Evolutionary conservation across 441 rosid species (phyloP), one percentile per base, ranked within the genome.

Genomic region (Croton laevigatus): DNA sequence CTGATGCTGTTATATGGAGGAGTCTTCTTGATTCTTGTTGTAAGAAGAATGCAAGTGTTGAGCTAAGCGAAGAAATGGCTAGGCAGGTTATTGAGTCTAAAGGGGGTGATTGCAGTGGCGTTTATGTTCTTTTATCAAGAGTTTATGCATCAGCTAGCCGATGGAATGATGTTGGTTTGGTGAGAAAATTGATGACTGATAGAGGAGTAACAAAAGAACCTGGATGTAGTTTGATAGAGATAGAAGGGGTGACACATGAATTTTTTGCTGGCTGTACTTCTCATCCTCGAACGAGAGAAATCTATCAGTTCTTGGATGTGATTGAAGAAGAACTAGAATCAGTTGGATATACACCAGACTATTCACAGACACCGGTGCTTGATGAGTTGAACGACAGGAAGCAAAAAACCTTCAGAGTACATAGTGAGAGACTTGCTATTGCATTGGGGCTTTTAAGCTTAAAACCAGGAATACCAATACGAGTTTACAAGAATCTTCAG

Each of bases 341-440:
- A 2, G 65, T 38, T 6, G 93, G 93, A 16, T 88, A 89, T 73
- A 59, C 37, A 17, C 90, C 91, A 0, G 91, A 89, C 57, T 59
- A 51, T 55, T 85, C 91, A 17, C 91, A 88, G 73, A 93, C 96
- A 14, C 78, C 85, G 0, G 74, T 83, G 82, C 81, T 91, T 0
- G 85, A 82, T 60, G 89, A 87, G 46, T 70, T 38, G 1, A 59
- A 77, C 45, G 77, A 79, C 32, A 83, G 82, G 38, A 87, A 82
- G 79, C 83, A 75, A 61, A 72, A 75, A 59, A 81, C 86, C 42
- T 83, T 88, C 9, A 85, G 70, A 81, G 84, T 89, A 62, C 96
- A 88, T 38, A 89, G 94, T 46, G 93, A 91, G 78, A 85, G 94
- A 73, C 93, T 91, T 42, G 93, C 97, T 40, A 89, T 89, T 76